Conservation (phyloP, 108 stramenopile species). For the Fragilariopsis cylindrus region DNA sequence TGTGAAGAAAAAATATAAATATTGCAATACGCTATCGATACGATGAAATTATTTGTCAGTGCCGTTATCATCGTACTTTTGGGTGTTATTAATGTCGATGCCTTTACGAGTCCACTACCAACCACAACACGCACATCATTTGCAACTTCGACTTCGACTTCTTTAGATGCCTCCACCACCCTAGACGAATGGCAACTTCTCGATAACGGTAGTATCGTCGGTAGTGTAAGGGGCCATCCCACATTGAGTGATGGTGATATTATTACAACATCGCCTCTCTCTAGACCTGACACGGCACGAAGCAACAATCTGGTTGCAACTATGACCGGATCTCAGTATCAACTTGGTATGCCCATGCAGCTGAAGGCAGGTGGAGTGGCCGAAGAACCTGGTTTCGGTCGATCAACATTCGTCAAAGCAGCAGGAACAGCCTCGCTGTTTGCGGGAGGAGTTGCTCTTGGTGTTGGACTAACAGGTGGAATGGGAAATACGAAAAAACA, state of each 20-base stretch:
- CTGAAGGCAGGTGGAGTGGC: constrained; percentile 4
- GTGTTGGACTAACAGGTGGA: constrained; percentile 20
- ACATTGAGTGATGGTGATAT: constrained; percentile 34
- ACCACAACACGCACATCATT: neutral
- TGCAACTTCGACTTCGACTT: neutral
- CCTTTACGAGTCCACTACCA: constrained; percentile 20
- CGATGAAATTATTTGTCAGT: constrained; percentile 26
- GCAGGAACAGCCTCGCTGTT: constrained; percentile 22
- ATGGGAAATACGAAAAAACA: neutral
- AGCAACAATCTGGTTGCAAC: constrained; percentile 21
- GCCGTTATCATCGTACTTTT: constrained; percentile 15
- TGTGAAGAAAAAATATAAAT: neutral
- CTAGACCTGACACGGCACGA: constrained; percentile 19
- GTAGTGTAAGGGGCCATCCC: constrained; percentile 34
- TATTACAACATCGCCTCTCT: constrained; percentile 39
- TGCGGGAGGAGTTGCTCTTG: constrained; percentile 32
- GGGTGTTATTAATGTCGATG: constrained; percentile 7
- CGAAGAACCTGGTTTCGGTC: constrained; percentile 25
- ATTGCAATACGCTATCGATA: neutral
- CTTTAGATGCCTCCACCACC: constrained; percentile 22
- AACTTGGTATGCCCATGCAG: constrained; percentile 29
- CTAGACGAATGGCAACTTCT: constrained; percentile 40
- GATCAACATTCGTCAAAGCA: constrained; percentile 21
- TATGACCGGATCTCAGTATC: constrained; percentile 36
- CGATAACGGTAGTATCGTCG: constrained; percentile 39